Evolutionary conservation across 2,329 filamentous ascomycete genomes (phyloP), one percentile per base, ranked within the genome.

Genomic region (Biscogniauxia sp.): DNA sequence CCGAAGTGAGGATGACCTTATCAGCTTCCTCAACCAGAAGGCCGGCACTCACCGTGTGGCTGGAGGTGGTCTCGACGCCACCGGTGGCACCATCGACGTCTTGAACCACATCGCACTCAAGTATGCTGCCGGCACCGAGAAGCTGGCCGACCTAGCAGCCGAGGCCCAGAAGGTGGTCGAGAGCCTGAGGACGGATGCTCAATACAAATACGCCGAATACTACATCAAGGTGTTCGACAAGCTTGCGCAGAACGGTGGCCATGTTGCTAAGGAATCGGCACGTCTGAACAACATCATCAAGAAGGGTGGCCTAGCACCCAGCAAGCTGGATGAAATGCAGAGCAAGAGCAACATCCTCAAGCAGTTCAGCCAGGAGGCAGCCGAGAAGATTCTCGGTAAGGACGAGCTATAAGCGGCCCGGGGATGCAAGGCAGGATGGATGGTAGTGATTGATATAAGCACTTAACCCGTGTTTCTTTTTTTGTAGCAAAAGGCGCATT

Each of bases 221-320:
- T 98, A 99, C 77, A 82, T 95, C 75, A 92, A 91, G 75, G 93
- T 96, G 58, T 90, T 95, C 63, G 86, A 91, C 75, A 98, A 97
- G 87, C 80, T 95, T 65, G 83, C 81, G 74, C 82, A 88, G 76
- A 96, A 90, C 79, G 83, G 90, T 63, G 88, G 82, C 56, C 97
- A 92, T 73, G 92, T 88, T 54, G 80, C 86, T 73, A 98, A 97
- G 87, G 94, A 98, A 83, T 81, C 93, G 64, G 83, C 87, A 63
- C 86, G 94, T 65, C 82, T 98, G 64, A 84, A 92, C 69, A 87
- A 89, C 68, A 85, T 98, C 68, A 80, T 97, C 64, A 84, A 86
- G 78, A 97, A 96, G 86, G 92, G 93, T 64, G 92, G 91, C 63
- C 83, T 97, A 55, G 90, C 91, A 5, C 88, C 88, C 25, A 83